Evolutionary conservation across 345 rosid species (phyloP).

Genomic region (Toxicodendron radicans): DNA sequence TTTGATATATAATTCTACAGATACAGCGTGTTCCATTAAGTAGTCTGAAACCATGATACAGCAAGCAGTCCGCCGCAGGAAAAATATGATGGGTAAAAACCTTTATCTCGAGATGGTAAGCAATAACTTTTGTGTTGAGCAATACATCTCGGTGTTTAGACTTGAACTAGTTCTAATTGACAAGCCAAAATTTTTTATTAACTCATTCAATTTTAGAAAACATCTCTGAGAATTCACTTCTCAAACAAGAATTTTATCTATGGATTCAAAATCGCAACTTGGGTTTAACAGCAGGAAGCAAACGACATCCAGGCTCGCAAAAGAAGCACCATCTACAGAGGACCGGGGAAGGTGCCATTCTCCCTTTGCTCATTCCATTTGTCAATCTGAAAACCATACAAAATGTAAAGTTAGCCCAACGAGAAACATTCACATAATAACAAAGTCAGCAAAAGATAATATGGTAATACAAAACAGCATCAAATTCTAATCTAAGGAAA

Average conservation of each 20-base stretch:
- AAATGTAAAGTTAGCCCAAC: background rate
- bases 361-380: constrained; percentile 98
- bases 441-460: background rate
- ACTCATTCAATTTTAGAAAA: constrained; percentile 21
- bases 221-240: constrained; percentile 30
- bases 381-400: constrained; percentile 52
- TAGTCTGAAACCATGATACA: background rate
- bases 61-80: background rate
- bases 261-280: background rate
- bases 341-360: constrained; percentile 96
- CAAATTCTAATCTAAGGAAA: background rate
- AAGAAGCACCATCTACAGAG: constrained; percentile 55
- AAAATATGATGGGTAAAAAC: background rate
- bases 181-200: constrained; percentile 37
- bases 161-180: constrained; percentile 25
- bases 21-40: background rate
- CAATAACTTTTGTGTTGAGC: background rate
- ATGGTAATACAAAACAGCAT: background rate
- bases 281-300: constrained; percentile 11
- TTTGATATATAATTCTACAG: background rate
- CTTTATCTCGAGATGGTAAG: constrained; percentile 15
- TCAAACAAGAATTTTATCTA: constrained; percentile 21
- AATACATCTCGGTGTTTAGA: constrained; percentile 12
- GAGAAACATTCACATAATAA: background rate
- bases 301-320: constrained; percentile 14